Evolutionary conservation across 176 grass and related monocot genomes (phyloP), one percentile per base, ranked within the genome.

Genomic region (Oryza meyeriana): DNA sequence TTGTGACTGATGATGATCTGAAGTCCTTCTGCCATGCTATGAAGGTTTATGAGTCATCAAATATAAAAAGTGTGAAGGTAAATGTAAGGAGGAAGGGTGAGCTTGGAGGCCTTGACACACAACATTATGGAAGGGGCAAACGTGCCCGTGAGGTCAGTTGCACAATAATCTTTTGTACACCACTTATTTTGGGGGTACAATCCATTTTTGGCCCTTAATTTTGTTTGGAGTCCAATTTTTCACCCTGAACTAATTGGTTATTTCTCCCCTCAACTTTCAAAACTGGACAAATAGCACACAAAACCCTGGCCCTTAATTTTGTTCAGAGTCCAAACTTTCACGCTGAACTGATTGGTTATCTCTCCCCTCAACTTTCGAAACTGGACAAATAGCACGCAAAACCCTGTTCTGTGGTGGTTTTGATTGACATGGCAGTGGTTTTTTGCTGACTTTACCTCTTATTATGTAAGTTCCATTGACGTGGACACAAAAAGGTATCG

Each of bases 121-220:
- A 92, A 42, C 91, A 92, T 50, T 99, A 99, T 71, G 96, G 96
- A 59, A 99, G 96, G 89, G 96, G 96, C 71, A 99, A 99, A 93
- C 88, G 96, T 61, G 89, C 96, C 76, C 92, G 93, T 29, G 96
- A 99, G 96, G 96, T 99, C 52, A 75, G 86, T 89, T 85, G 64
- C 20, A 81, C 24, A 74, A 62, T 35, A 31, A 14, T 72, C 16
- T 84, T 80, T 27, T 2, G 13, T 25, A n/a, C 45, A 55, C 17
- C 45, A 52, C 50, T 55, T 55, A 3, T 55, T 55, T 55, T 55
- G 45, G 45, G 45, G 45, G 45, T 48, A 55, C 6, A 55, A 55
- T 55, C 50, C 7, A 55, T 55, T 55, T 55, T 55, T 55, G 20
- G 18, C 20, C 17, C 20, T 20, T 55, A 7, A 6, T 55, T n/a